Evolutionary conservation across 169 alveolate species (phyloP).

Genomic region (Plasmodium billcollinsi): DNA sequence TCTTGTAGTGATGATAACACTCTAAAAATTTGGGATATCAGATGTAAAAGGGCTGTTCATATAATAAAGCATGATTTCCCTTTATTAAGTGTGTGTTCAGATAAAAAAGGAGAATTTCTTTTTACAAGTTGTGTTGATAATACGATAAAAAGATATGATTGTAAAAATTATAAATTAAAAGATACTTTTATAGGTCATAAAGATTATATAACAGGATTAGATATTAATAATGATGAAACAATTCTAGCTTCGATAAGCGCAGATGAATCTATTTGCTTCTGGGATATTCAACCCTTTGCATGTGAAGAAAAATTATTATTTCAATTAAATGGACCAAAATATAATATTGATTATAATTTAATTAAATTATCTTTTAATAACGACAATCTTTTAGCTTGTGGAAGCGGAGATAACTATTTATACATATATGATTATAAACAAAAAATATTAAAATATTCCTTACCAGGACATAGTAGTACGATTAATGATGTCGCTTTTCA

Average conservation of each 20-base stretch:
- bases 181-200: conserved; percentile 84
- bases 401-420: conserved; percentile 86
- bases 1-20: conserved; percentile 90
- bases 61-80: conserved; percentile 85
- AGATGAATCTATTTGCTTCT: conserved; percentile 86
- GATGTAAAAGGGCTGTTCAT: conserved; percentile 79
- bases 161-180: conserved; percentile 75
- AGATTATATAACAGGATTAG: conserved; percentile 87
- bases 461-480: conserved; percentile 89
- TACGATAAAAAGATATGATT: conserved; percentile 84
- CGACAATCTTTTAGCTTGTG: conserved; percentile 82
- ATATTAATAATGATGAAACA: conserved; percentile 84
- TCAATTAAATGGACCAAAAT: conserved; percentile 62
- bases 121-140: conserved; percentile 88
- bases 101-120: conserved; percentile 81
- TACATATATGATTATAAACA: conserved; percentile 84
- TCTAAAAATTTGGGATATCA: conserved; percentile 88
- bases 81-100: conserved; percentile 85
- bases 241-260: conserved; percentile 83
- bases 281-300: conserved; percentile 89
- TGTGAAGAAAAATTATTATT: conserved; percentile 35
- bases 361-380: conserved; percentile 85
- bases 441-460: conserved; percentile 79
- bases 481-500: conserved; percentile 89
- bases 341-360: conserved; percentile 86